These are phyloP conservation scores for Edaphochlamys debaryana DNA, from an alignment of 139 green algal genomes.

Conservation along the genomic window DNA sequence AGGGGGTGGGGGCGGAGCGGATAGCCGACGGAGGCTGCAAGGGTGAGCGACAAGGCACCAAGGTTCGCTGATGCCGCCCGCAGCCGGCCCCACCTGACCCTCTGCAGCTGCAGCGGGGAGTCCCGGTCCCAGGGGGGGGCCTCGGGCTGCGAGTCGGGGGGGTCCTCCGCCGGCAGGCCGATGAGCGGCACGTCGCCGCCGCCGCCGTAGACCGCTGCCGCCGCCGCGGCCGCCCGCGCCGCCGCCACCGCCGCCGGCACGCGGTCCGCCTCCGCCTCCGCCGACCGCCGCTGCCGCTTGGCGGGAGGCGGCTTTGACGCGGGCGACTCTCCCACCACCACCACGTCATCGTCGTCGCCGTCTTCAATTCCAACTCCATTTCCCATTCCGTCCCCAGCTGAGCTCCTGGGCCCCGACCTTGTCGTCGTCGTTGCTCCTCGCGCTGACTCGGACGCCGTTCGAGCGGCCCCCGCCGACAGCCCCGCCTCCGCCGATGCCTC, in stretches of 20 bases:
- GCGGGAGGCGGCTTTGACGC: not conserved
- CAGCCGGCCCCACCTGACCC: not conserved
- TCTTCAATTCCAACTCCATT: not conserved
- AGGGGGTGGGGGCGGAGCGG: not conserved
- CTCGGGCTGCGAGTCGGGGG: not conserved
- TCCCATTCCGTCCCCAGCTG: too few species aligned
- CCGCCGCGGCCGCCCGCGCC: too few species aligned
- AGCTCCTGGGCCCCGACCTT: too few species aligned
- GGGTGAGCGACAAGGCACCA: not conserved
- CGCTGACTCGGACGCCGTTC: too few species aligned
- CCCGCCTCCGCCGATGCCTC: too few species aligned
- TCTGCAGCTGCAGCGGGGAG: constrained; percentile 5
- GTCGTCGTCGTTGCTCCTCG: too few species aligned
- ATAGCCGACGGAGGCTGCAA: not conserved
- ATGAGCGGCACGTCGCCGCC: not conserved
- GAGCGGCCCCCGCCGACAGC: too few species aligned
- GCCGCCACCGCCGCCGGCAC: too few species aligned
- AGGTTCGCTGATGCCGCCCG: not conserved
- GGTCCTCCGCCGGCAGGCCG: too few species aligned
- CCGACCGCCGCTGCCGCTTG: not conserved
- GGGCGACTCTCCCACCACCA: not conserved
- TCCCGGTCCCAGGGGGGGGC: not conserved
- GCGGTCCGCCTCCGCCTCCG: not conserved
- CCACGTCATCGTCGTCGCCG: not conserved
- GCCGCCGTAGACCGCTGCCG: not conserved